Conservation (phyloP, 306 rosid species). For the Quercus agrifolia region DNA sequence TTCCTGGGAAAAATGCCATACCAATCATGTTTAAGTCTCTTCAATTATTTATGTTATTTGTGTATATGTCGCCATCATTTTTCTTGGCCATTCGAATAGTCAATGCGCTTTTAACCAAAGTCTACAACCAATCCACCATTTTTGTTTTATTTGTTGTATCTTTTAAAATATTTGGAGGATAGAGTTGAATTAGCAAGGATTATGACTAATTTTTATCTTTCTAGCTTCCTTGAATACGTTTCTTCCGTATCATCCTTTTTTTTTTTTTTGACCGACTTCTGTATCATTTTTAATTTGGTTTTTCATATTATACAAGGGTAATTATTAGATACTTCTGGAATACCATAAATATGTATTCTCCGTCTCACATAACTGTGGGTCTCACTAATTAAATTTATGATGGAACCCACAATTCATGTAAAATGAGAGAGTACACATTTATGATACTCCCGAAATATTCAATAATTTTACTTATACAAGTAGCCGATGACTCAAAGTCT, state of each 20-base stretch:
- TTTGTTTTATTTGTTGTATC: background rate
- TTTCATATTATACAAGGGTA: background rate
- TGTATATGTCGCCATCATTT: background rate
- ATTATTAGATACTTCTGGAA: too few species aligned
- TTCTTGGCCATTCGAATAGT: background rate
- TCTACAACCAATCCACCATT: background rate
- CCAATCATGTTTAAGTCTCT: background rate
- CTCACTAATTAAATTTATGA: too few species aligned
- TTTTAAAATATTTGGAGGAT: background rate
- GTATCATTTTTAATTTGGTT: background rate
- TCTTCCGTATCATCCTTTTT: background rate
- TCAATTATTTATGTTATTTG: background rate
- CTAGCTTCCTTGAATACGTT: background rate
- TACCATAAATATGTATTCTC: too few species aligned
- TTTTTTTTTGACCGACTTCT: too few species aligned
- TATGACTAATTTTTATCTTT: background rate
- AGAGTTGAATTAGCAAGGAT: background rate
- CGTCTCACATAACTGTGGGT: rapidly evolving
- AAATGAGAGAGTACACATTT: rapidly evolving
- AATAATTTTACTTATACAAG: too few species aligned
- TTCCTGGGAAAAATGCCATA: background rate
- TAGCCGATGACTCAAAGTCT: background rate
- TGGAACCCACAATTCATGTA: rapidly evolving
- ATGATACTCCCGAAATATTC: rapidly evolving
- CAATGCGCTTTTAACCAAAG: background rate